These are phyloP conservation scores for Hirsutella rhossiliensis DNA, from an alignment of 2,329 filamentous ascomycete genomes.

Conservation along the genomic window DNA sequence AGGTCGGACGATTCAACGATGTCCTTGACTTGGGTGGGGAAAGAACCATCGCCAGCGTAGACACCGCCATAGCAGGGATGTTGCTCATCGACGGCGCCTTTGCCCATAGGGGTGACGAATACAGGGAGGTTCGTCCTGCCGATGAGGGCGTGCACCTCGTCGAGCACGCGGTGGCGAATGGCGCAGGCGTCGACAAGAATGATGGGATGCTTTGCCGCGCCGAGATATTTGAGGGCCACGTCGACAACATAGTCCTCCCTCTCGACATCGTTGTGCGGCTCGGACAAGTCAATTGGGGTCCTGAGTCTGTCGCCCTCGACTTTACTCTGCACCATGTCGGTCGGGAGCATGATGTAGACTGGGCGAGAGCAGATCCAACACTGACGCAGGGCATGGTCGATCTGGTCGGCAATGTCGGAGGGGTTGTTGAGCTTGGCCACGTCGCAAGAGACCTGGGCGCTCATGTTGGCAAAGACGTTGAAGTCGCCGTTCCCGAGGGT, in stretches of 20 bases:
- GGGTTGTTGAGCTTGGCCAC: constrained; percentile 60
- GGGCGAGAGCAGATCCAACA: constrained; percentile 65
- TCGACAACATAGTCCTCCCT: constrained; percentile 76
- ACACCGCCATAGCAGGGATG: constrained; percentile 70
- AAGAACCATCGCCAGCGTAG: constrained; percentile 69
- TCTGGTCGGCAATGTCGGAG: constrained; percentile 57
- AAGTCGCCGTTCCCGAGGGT: constrained; percentile 71
- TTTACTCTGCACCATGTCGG: constrained; percentile 67
- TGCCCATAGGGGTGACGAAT: constrained; percentile 86
- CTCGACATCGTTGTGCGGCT: constrained; percentile 53
- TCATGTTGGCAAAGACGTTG: constrained; percentile 74
- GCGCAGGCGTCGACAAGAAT: constrained; percentile 78
- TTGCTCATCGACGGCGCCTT: constrained; percentile 69
- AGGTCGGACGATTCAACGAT: constrained; percentile 59
- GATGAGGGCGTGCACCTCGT: constrained; percentile 62
- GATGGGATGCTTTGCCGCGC: constrained; percentile 60
- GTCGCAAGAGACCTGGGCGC: constrained; percentile 55
- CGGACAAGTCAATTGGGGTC: constrained; percentile 55
- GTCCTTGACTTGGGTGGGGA: constrained; percentile 47
- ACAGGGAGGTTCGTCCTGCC: constrained; percentile 64
- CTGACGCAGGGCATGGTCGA: constrained; percentile 65
- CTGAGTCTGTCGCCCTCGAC: constrained; percentile 61
- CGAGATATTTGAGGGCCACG: constrained; percentile 61
- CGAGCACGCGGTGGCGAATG: constrained; percentile 60
- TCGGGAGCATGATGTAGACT: constrained; percentile 74